phyloP scores from a whole-genome alignment of 768 basidiomycete genomes.

The Cyclocybe aegerita region DNA sequence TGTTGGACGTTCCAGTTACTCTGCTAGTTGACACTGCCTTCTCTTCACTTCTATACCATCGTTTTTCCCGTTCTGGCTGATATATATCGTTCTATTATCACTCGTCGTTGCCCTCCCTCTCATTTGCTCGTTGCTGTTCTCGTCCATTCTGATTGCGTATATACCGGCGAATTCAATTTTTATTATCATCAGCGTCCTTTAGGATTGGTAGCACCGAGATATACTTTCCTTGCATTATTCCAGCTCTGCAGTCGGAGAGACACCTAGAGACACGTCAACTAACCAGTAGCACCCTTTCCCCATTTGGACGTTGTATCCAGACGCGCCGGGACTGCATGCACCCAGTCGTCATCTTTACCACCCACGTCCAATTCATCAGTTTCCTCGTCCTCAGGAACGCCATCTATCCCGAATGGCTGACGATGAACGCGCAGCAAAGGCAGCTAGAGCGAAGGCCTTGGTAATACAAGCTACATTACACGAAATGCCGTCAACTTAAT shows the following conservation, averaged over 20 bases:
- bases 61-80: constrained; percentile 19
- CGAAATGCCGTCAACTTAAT: constrained; percentile 6
- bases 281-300: no score
- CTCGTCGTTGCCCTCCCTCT: constrained; percentile 31
- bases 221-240: neutral
- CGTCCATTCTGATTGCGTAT: constrained; percentile 39
- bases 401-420: constrained; percentile 49
- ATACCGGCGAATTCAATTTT: constrained; percentile 44
- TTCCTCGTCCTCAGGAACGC: neutral
- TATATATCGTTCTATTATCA: constrained; percentile 29
- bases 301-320: no score
- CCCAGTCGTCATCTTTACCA: constrained; percentile 5
- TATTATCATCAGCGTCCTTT: constrained; percentile 14
- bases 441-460: constrained; percentile 82
- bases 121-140: constrained; percentile 18
- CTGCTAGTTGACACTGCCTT: constrained; percentile 48
- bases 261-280: no score
- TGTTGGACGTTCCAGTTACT: constrained; percentile 59
- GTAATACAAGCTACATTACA: constrained; percentile 37
- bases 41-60: constrained; percentile 24
- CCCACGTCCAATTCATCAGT: constrained; percentile 4
- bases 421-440: constrained; percentile 77
- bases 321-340: no score
- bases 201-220: constrained; percentile 1
- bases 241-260: neutral